These are phyloP conservation scores for Cyphellophora europaea DNA, from an alignment of 2,329 filamentous ascomycete genomes.

Conservation along the genomic window DNA sequence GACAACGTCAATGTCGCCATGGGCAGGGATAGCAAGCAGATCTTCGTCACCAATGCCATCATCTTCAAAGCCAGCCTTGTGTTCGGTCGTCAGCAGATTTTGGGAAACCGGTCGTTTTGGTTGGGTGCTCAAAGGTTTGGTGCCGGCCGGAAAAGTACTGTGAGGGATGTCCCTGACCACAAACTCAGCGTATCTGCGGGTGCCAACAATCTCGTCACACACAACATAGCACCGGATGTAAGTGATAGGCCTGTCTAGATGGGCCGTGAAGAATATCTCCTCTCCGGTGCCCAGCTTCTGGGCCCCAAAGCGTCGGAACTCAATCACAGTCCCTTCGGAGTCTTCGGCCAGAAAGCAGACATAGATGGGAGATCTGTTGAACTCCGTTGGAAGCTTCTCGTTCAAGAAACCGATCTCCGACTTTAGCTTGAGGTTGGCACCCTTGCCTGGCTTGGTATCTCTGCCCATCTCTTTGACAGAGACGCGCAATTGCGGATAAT, in stretches of 20 bases:
- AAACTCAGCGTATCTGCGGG: constrained; percentile 43
- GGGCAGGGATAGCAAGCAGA: constrained; percentile 32
- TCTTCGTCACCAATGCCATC: constrained; percentile 44
- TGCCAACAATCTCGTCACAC: constrained; percentile 74
- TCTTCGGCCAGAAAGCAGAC: constrained; percentile 67
- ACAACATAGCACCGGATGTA: constrained; percentile 60
- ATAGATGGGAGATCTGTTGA: constrained; percentile 55
- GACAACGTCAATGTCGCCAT: constrained; percentile 46
- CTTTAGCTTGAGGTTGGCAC: constrained; percentile 52
- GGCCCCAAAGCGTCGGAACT: constrained; percentile 58
- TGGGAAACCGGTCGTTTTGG: constrained; percentile 16
- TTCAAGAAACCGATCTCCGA: constrained; percentile 66
- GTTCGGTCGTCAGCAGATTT: constrained; percentile 4
- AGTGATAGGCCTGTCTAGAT: constrained; percentile 45
- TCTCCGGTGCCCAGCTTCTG: constrained; percentile 54
- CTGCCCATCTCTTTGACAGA: constrained; percentile 41
- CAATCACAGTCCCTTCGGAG: constrained; percentile 57
- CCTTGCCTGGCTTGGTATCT: constrained; percentile 27
- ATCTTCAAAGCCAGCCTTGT: constrained; percentile 43
- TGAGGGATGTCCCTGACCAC: constrained; percentile 37
- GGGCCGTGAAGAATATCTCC: constrained; percentile 50
- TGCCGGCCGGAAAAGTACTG: constrained; percentile 30
- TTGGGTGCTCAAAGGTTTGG: not conserved
- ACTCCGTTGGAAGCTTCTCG: constrained; percentile 48
- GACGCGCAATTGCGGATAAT: constrained; percentile 62